Evolutionary conservation across 2,329 filamentous ascomycete genomes (phyloP), one percentile per base, ranked within the genome.

Genomic region (Paraconiothyrium sp.): DNA sequence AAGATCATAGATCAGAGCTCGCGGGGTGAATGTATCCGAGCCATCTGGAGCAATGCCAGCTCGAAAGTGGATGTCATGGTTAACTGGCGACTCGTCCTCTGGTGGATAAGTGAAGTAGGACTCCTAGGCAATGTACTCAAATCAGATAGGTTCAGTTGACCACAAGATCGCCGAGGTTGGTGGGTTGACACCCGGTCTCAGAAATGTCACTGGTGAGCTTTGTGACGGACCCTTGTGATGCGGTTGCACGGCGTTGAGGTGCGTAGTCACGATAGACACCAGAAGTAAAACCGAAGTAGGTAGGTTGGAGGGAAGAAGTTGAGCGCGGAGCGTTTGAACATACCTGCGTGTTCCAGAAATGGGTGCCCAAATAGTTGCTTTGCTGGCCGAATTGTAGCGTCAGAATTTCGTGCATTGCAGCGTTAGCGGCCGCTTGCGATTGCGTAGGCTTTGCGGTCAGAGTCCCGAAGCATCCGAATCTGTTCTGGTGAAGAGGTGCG

Each of bases 341-440:
- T 78, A 92, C 92, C 84, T 97, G 94, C 6, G 92, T 85, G 73
- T 99, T 99, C 95, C 95, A 99, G 79, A 97, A 99, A 82, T 99
- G 95, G 0, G 94, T 96, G 34, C 91, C 94, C 24, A 96, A 83
- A 73, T 97, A 97, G 79, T 99, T 99, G 77, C 92, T 94, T 75
- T 92, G 89, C 76, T 97, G 91, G 47, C 95, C 95, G 62, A 98
- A 89, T 84, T 99, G 95, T 49, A 99, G 84, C 0, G 94, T 97
- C 64, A 99, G 85, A 64, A 98, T 93, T 80, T 99, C 95, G 80
- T 94, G 93, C 95, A 99, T 98, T 30, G 32, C 39, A 50, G 20
- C 39, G n/a, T 2, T 22, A 44, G 24, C 32, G 37, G 10, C 41
- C 32, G 39, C 39, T n/a, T 32, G 34, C 47, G 8, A 16, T 46